Conservation (phyloP, 331 rosid genomes). For the Ulmus americana region DNA sequence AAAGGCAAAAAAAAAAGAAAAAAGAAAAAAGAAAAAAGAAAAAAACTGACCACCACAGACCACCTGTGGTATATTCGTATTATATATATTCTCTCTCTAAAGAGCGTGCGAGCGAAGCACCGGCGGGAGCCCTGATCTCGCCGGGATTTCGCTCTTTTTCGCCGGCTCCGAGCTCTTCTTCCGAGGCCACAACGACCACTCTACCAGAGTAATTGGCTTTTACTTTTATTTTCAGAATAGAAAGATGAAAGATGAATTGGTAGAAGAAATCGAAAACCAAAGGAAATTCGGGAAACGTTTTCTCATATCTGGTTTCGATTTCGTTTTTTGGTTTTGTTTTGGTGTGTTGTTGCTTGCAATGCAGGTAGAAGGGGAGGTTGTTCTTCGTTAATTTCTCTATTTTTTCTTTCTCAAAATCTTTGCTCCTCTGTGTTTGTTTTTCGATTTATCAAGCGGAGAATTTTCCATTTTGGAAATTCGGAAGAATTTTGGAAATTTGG, state of each 20-base stretch:
- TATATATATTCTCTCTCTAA: neutral
- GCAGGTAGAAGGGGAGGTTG: neutral
- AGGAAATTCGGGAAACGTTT: neutral
- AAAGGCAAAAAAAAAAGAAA: neutral
- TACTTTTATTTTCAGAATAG: neutral
- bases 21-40: neutral
- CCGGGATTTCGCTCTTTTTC: slow-evolving; percentile 27
- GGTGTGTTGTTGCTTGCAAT: slow-evolving; percentile 13
- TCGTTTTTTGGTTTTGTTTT: slow-evolving; percentile 13
- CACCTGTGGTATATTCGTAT: neutral
- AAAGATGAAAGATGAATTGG: neutral
- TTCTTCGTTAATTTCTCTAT: no score
- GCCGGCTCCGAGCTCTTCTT: slow-evolving; percentile 9
- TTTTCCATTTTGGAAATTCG: no score
- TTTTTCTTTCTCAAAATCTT: no score
- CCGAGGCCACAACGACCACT: neutral
- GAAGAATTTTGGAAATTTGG: no score
- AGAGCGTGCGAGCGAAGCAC: slow-evolving; percentile 19
- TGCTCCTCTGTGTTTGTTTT: no score
- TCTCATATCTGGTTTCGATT: neutral
- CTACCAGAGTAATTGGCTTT: no score
- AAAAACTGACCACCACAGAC: neutral
- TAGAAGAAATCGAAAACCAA: slow-evolving; percentile 3
- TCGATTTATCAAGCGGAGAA: no score
- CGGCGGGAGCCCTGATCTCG: slow-evolving; percentile 53